Conservation (phyloP, 495 filamentous ascomycete species). For the Aspergillus steynii region DNA sequence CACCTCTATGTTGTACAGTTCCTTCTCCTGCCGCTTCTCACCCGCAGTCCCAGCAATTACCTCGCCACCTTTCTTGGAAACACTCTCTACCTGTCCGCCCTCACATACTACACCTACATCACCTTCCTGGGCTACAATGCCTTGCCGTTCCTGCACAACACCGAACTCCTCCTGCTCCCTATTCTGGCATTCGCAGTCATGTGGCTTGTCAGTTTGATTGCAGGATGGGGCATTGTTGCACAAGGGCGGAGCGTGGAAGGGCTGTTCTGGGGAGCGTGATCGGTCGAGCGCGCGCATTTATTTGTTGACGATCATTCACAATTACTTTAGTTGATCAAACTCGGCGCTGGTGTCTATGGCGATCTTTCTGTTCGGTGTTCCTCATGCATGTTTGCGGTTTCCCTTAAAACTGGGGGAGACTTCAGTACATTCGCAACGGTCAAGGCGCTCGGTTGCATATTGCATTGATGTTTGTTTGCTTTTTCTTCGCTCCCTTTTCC, state of each 20-base stretch:
- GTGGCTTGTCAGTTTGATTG: slow-evolving; percentile 62
- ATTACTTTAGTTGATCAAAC: slow-evolving; percentile 7
- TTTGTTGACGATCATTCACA: slow-evolving; percentile 7
- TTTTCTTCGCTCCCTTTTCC: slow-evolving; percentile 21
- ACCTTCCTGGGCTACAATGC: slow-evolving; percentile 77
- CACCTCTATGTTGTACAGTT: slow-evolving; percentile 75
- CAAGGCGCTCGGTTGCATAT: slow-evolving; percentile 23
- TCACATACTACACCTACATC: slow-evolving; percentile 70
- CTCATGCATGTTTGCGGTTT: not conserved
- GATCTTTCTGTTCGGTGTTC: not conserved
- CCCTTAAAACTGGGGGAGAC: not conserved
- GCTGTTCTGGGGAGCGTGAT: slow-evolving; percentile 50
- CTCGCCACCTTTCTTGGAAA: slow-evolving; percentile 70
- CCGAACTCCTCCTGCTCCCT: slow-evolving; percentile 66
- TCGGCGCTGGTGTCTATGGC: slow-evolving; percentile 19
- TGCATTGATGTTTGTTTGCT: slow-evolving; percentile 10
- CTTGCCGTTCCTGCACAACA: slow-evolving; percentile 71
- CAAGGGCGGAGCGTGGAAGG: slow-evolving; percentile 44
- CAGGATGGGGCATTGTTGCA: slow-evolving; percentile 48
- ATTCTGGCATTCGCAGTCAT: slow-evolving; percentile 60
- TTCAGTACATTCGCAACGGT: not conserved
- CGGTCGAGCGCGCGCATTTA: not conserved
- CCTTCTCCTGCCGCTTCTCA: slow-evolving; percentile 62
- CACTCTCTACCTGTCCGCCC: slow-evolving; percentile 68
- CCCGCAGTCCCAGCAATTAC: slow-evolving; percentile 43